A percentile compares a stretch with the other conserved stretches of the same genome.
Evolutionary conservation across 2,329 filamentous ascomycete species (phyloP).

Genomic region (Didymella glomerata): DNA sequence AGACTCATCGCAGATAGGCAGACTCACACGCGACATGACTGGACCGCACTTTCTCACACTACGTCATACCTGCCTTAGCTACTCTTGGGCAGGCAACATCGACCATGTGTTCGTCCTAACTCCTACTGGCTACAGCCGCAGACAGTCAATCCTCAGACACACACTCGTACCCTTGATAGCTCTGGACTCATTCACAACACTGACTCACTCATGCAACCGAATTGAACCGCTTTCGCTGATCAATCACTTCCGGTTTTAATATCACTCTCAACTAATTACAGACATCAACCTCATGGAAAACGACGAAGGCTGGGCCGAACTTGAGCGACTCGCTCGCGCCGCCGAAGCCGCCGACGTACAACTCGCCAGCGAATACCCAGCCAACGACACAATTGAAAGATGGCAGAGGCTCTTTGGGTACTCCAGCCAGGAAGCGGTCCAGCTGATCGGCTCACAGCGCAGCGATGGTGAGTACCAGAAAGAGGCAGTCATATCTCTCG

Average conservation of each 20-base stretch:
- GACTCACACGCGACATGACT: neutral
- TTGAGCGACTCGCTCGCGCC: conserved; percentile 31
- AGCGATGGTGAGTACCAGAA: conserved; percentile 29
- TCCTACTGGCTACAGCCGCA: neutral
- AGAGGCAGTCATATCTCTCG: neutral
- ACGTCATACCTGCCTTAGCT: conserved; percentile 4
- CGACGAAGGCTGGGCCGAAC: conserved; percentile 20
- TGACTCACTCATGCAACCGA: neutral
- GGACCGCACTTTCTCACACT: neutral
- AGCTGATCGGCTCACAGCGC: conserved; percentile 46
- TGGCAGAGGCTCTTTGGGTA: conserved; percentile 52
- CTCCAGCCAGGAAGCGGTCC: conserved; percentile 40
- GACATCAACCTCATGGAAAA: neutral
- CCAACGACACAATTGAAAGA: conserved; percentile 34
- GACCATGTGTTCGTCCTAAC: neutral
- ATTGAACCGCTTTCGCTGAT: neutral
- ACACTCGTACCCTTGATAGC: neutral
- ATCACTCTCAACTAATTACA: neutral
- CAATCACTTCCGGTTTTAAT: neutral
- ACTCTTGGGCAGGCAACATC: neutral
- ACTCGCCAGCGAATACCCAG: conserved; percentile 28
- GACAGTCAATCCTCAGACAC: neutral
- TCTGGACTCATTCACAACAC: neutral
- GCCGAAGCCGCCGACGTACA: conserved; percentile 23
- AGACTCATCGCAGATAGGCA: neutral